Evolutionary conservation across 2,329 filamentous ascomycete species (phyloP), one percentile per base, ranked within the genome.

Genomic region (Ophiobolus disseminans): DNA sequence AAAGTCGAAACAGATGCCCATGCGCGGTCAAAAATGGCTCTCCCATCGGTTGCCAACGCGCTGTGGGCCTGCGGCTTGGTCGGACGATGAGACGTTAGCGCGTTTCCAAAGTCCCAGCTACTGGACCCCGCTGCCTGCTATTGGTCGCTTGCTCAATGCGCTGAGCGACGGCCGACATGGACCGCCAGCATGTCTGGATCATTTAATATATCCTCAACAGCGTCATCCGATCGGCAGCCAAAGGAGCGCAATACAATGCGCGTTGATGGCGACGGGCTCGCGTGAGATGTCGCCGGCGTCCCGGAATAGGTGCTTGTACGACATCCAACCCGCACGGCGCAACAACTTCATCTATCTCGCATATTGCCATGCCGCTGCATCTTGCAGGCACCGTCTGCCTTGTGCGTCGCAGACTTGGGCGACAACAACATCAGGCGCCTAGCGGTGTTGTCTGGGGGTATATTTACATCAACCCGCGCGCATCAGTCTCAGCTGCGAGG

Each of bases 1-100:
- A n/a, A n/a, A 32, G 39, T 46, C 51, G 51, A 57, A 57, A 55
- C 55, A 50, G 46, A 35, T 34, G 6, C 19, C 23, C 40, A 32
- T 42, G 40, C 40, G 26, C 25, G 23, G 17, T 21, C 38, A 30
- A 28, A 40, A 30, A 11, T 23, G 16, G 13, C 17, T 21, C 13
- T 22, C 23, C 11, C 6, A 19, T 41, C 41, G 31, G 32, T 20
- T 14, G 21, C 6, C 40, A 43, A 43, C 30, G 40, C 34, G 40
- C 40, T 35, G 26, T 25, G 31, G 30, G 16, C 22, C 26, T 28
- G 20, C 20, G 6, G 16, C 21, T 26, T 16, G 39, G 13, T 22
- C 19, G 10, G 38, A 14, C 19, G 41, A 44, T n/a, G n/a, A n/a
- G n/a, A n/a, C n/a, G n/a, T n/a, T n/a, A n/a, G n/a, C n/a, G n/a